Base-by-base conservation (phyloP, 768 basidiomycete genomes). In the Boletellus ananiceps region DNA sequence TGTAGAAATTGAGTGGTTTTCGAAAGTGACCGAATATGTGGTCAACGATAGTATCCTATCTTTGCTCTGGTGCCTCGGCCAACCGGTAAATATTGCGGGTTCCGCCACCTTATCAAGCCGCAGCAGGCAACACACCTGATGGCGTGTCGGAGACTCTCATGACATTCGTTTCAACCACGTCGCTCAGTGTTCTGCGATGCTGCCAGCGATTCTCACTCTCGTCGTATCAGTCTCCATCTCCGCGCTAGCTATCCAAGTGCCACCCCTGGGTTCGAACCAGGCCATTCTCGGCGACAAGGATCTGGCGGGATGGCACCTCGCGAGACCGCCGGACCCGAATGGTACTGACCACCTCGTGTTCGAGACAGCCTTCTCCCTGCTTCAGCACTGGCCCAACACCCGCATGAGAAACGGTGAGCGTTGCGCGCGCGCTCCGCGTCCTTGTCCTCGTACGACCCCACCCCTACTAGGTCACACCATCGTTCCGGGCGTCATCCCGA, bases 341-440 rank as follows among this genome's bases (percentile, higher is more conserved):
- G 52, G 56, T 16, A 71, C 71, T 2, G 49, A 55, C n/a, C 49
- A 58, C 33, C 51, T 59, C 21, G 47, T 61, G 3, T 59, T 61
- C 29, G 59, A 62, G 57, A 49, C 64, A 51, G 49, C 62, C 53
- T 18, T 54, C 64, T 34, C 54, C 60, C 14, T 61, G 0, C 61
- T 74, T 8, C 73, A 76, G 39, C 73, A 69, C 47, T 75, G 74
- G 74, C 69, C 72, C 15, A 74, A 76, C 45, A 74, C 74, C 0
- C 69, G 73, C 4, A 73, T 75, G 59, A 66, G 74, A 40, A 74
- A 75, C 52, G 74, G 74, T 73, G 41, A 43, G 66, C 9, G 4
- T 25, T 23, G 23, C 23, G 23, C 23, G 23, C 23, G 23, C 23
- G 23, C 23, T 23, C 23, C 23, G 23, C 23, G 23, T 23, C 23